Base-by-base conservation (phyloP, 1,139 yeast genomes). In the Debaryomyces udenii region DNA sequence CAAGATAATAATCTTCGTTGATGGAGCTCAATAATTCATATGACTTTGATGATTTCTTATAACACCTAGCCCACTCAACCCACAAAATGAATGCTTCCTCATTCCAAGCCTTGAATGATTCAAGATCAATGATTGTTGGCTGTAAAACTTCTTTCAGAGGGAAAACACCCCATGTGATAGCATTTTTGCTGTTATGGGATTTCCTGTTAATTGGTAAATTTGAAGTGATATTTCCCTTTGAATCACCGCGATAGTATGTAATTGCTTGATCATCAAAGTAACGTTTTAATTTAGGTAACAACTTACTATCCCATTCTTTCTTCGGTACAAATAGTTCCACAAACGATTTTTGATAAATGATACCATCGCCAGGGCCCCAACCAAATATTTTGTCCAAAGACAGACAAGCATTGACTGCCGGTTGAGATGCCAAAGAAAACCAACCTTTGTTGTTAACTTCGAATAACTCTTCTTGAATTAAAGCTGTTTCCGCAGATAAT, bases 131-230 rank as follows among this genome's bases (percentile, higher is more conserved):
- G 43, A 89, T 84, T 0, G 98, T 90, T 2, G 96, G 87, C 60
- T 89, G 96, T 24, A 87, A 77, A 36, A 88, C 83, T 57, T 88
- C 96, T 50, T 87, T 78, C 63, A 83, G 85, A 2, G 95, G 95
- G 70, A 91, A 90, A 2, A 86, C 95, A 43, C 97, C 97, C 97
- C 97, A 93, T 0, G 98, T 93, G 7, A 93, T 94, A 17, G 94
- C 96, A 52, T 84, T 82, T 52, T 70, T 72, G 42, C 70, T 64
- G 39, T 58, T 58, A 43, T 59, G 66, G n/a, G 52, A 46, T 31
- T 56, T 52, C 2, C 49, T 48, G 0, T 56, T 59, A 5, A 56
- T 38, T 1, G 74, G 73, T 56, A 86, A 64, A 51, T 86, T 86
- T 3, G 91, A 78, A 24, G 70, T 66, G 48, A 88, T 79, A n/a